phyloP scores from a whole-genome alignment of 441 rosid genomes.

The Flueggea neowawraea region DNA sequence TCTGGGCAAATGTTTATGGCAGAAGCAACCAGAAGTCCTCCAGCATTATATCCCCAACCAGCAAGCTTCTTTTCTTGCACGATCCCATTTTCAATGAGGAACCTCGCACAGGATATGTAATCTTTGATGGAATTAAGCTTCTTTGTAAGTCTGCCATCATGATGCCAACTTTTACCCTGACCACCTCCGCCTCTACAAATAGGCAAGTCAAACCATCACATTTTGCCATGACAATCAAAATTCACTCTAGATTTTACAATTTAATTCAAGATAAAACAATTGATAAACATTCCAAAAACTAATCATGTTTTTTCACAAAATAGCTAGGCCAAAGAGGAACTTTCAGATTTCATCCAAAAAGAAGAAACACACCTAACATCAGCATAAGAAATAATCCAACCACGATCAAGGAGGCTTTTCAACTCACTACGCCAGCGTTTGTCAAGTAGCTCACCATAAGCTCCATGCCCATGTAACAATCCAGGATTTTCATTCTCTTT shows the following conservation, averaged over 20 bases:
- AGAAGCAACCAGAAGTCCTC: conserved; percentile 93
- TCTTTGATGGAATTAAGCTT: conserved; percentile 77
- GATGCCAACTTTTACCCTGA: conserved; percentile 82
- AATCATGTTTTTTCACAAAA: neutral
- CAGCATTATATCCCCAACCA: conserved; percentile 96
- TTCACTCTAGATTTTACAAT: neutral
- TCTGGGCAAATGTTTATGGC: conserved; percentile 75
- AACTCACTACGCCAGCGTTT: conserved; percentile 92
- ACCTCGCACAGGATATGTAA: conserved; percentile 73
- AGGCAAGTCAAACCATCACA: conserved; percentile 18
- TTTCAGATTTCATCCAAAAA: neutral
- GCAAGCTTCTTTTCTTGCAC: conserved; percentile 78
- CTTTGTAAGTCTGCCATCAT: conserved; percentile 58
- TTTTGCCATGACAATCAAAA: conserved; percentile 8
- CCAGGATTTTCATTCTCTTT: conserved; percentile 53
- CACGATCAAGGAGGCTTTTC: conserved; percentile 98
- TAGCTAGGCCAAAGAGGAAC: no score
- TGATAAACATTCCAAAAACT: neutral
- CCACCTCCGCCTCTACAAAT: conserved; percentile 91
- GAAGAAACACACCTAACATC: conserved; percentile 75
- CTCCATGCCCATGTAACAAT: conserved; percentile 92
- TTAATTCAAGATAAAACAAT: neutral
- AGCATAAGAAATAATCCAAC: conserved; percentile 95
- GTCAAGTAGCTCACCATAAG: conserved; percentile 90
- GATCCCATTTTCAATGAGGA: conserved; percentile 59